A percentile compares a stretch with the other conserved stretches of the same genome.
Conservation (phyloP, 2,329 filamentous ascomycete species). For the Pseudocercospora crystallina region DNA sequence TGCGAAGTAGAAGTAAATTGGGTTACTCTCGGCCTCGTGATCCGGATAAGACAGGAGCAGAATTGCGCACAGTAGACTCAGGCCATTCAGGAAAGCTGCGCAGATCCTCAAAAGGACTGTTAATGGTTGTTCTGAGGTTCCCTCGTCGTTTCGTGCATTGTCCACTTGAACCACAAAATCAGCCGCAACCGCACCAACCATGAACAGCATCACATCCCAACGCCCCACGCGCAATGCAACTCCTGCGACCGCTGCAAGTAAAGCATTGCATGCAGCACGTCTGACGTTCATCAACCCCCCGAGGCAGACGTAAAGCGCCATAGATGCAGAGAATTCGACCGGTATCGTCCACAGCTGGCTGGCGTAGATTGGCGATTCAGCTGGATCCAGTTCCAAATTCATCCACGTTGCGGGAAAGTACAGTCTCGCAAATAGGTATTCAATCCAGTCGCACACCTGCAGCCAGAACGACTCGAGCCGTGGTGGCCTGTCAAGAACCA, state of each 20-base stretch:
- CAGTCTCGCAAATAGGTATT: not conserved
- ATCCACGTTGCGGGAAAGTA: constrained; percentile 3
- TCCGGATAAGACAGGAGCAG: not conserved
- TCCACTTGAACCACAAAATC: too few species aligned
- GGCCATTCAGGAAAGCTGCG: too few species aligned
- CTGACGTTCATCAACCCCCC: too few species aligned
- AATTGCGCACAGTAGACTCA: not conserved
- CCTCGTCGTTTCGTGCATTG: too few species aligned
- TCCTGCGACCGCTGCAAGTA: too few species aligned
- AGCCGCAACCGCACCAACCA: too few species aligned
- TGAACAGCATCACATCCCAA: not conserved
- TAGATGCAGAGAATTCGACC: constrained; percentile 2
- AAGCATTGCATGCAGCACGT: too few species aligned
- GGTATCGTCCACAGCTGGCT: constrained; percentile 11
- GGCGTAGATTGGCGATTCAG: not conserved
- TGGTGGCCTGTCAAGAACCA: not conserved
- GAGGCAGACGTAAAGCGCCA: constrained; percentile 6
- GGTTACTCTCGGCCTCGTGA: not conserved
- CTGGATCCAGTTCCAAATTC: not conserved
- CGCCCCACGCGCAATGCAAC: too few species aligned
- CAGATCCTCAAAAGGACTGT: too few species aligned
- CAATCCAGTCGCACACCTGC: not conserved
- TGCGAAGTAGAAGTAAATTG: not conserved
- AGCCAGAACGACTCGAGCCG: not conserved
- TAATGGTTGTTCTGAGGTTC: too few species aligned